phyloP scores from a whole-genome alignment of 768 basidiomycete genomes.

The Infundibulicybe gibba region DNA sequence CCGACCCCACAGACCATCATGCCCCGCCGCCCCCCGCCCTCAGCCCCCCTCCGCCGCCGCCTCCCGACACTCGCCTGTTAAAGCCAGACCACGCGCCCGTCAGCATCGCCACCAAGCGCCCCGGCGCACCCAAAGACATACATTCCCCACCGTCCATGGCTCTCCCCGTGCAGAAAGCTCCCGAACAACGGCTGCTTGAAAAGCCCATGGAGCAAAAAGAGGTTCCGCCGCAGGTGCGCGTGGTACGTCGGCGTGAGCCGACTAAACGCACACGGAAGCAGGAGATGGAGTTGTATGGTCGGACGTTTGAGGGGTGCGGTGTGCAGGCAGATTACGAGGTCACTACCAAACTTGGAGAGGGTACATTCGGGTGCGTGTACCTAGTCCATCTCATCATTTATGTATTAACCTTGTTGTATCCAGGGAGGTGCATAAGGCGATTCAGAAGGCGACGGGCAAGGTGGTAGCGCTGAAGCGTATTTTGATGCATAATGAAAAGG shows the following conservation, averaged over 20 bases:
- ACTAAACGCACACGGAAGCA: conserved; percentile 55
- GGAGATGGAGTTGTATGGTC: conserved; percentile 66
- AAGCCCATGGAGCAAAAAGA: conserved; percentile 13
- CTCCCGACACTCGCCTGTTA: conserved; percentile 23
- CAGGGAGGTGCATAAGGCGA: conserved; percentile 90
- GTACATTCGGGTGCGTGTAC: conserved; percentile 85
- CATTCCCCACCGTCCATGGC: conserved; percentile 42
- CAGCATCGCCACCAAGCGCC: conserved; percentile 43
- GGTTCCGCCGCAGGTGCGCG: conserved; percentile 16
- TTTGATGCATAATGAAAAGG: conserved; percentile 94
- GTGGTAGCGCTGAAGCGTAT: conserved; percentile 91
- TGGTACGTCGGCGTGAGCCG: conserved; percentile 35
- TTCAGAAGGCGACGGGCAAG: conserved; percentile 54
- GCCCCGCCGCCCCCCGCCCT: conserved; percentile 15
- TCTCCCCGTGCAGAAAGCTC: conserved; percentile 5
- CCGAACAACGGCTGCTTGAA: background rate
- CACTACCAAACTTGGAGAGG: conserved; percentile 89
- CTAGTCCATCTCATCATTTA: conserved; percentile 7
- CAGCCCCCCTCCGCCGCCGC: conserved; percentile 32
- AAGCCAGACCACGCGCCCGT: conserved; percentile 31
- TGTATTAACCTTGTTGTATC: conserved; percentile 2
- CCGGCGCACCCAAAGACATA: conserved; percentile 39
- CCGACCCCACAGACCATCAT: conserved; percentile 8
- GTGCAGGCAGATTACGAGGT: conserved; percentile 72
- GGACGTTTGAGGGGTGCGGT: conserved; percentile 67